phyloP scores from a whole-genome alignment of 164 flowering plant genomes.

The Vitis labrusca region DNA sequence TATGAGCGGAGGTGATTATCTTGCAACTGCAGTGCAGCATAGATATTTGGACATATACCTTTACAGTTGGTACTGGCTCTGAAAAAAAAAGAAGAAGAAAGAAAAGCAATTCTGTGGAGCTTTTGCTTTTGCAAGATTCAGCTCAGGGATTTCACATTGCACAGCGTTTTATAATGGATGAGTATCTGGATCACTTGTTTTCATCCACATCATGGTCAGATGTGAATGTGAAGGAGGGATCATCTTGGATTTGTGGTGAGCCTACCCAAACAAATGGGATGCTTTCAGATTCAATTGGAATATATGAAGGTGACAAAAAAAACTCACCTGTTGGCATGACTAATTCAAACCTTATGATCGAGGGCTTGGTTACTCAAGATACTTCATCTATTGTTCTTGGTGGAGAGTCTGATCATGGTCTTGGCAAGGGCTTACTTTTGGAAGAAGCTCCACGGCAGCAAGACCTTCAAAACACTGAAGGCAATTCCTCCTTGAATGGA shows the following conservation, averaged over 20 bases:
- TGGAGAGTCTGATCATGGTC: constrained; percentile 5
- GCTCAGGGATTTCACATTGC: too few species aligned
- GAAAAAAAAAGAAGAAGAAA: not conserved
- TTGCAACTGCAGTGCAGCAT: too few species aligned
- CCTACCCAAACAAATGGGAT: constrained; percentile 2
- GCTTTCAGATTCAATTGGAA: constrained; percentile 7
- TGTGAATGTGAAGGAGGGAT: constrained; percentile 12
- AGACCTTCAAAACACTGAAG: not conserved
- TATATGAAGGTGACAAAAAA: constrained; percentile 6
- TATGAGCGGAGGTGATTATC: too few species aligned
- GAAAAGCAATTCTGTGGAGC: not conserved
- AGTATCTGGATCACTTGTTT: constrained; percentile 16
- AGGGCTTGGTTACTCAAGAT: constrained; percentile 11
- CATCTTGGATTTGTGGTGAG: constrained; percentile 13
- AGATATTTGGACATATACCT: too few species aligned
- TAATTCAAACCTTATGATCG: constrained; percentile 4
- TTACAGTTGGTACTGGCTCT: too few species aligned
- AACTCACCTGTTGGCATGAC: constrained; percentile 4
- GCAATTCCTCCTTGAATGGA: not conserved
- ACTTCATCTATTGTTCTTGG: constrained; percentile 12
- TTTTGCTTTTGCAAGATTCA: too few species aligned
- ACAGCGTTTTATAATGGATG: constrained; percentile 15
- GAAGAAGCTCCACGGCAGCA: constrained; percentile 4
- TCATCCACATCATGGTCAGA: constrained; percentile 19
- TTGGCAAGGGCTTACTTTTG: constrained; percentile 7